Evolutionary conservation across 2,329 filamentous ascomycete genomes (phyloP).

Genomic region (Proliferodiscus dingleyae): DNA sequence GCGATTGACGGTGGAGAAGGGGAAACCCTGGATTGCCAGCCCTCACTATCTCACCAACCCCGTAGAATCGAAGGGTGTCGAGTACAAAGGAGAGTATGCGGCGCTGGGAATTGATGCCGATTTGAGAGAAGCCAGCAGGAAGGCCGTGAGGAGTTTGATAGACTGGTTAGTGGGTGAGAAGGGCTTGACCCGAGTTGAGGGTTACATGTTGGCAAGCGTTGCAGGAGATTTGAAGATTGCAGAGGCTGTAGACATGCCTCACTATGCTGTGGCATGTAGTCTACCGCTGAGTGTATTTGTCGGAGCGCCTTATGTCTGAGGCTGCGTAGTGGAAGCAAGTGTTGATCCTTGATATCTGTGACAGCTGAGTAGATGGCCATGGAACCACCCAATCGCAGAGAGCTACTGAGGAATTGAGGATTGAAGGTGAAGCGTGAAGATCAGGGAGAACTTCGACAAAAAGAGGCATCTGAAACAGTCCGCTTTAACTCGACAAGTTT

Average conservation of each 20-base stretch:
- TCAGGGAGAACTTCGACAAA: too few relatives aligned
- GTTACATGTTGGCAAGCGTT: conserved; percentile 49
- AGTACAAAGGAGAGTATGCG: conserved; percentile 40
- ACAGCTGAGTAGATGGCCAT: too few relatives aligned
- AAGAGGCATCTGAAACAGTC: background rate
- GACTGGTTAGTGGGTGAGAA: conserved; percentile 44
- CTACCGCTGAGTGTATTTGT: conserved; percentile 45
- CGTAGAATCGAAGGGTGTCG: conserved; percentile 23
- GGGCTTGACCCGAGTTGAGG: conserved; percentile 41
- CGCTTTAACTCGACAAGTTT: conserved; percentile 7
- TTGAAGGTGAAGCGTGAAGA: too few relatives aligned
- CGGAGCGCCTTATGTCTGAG: conserved; percentile 15
- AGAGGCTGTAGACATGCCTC: conserved; percentile 50
- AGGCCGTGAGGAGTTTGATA: conserved; percentile 44
- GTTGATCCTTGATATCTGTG: too few relatives aligned
- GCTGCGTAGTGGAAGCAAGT: too few relatives aligned
- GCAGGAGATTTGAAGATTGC: conserved; percentile 46
- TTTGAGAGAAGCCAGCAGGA: conserved; percentile 43
- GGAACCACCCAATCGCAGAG: too few relatives aligned
- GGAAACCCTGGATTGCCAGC: conserved; percentile 40
- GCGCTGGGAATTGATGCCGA: conserved; percentile 44
- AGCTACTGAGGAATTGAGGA: too few relatives aligned
- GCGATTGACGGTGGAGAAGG: conserved; percentile 44
- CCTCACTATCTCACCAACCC: conserved; percentile 43
- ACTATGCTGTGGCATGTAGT: conserved; percentile 46